phyloP scores from a whole-genome alignment of 805 yeast genomes.

The Wickerhamiella azymoides region DNA sequence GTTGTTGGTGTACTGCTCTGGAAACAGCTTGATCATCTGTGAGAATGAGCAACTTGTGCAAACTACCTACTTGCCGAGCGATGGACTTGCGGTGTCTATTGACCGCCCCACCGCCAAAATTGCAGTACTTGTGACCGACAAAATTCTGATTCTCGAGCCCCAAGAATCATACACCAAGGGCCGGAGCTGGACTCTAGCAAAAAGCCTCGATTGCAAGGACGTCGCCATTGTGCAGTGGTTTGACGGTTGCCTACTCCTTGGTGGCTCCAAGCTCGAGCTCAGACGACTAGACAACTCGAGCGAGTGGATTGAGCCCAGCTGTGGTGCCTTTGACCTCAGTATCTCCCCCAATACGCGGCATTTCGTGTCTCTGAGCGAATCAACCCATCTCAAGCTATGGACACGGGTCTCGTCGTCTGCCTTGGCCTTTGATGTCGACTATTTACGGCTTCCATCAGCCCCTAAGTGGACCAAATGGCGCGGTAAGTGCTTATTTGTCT shows the following conservation, averaged over 20 bases:
- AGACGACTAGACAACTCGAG: background rate
- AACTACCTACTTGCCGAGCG: slow-evolving; percentile 56
- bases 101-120: slow-evolving; percentile 41
- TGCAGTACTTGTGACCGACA: slow-evolving; percentile 19
- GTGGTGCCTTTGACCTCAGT: background rate
- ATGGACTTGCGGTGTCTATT: slow-evolving; percentile 53
- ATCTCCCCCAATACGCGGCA: slow-evolving; percentile 57
- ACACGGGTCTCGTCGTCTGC: slow-evolving; percentile 54
- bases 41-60: slow-evolving; percentile 47
- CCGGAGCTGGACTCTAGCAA: slow-evolving; percentile 9
- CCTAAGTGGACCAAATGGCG: slow-evolving; percentile 51
- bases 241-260: slow-evolving; percentile 40
- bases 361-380: slow-evolving; percentile 49
- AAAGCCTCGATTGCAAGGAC: background rate
- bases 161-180: slow-evolving; percentile 15
- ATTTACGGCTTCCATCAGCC: slow-evolving; percentile 49
- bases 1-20: slow-evolving; percentile 70
- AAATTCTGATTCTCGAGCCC: slow-evolving; percentile 19
- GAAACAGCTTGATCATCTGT: slow-evolving; percentile 64
- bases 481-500: slow-evolving; percentile 47
- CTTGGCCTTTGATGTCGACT: slow-evolving; percentile 53
- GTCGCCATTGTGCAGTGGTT: slow-evolving; percentile 44
- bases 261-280: slow-evolving; percentile 26
- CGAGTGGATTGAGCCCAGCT: background rate
- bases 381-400: slow-evolving; percentile 65